These are phyloP conservation scores for Pythium rhizo-oryzae DNA, from an alignment of 352 stramenopile genomes.

Conservation along the genomic window DNA sequence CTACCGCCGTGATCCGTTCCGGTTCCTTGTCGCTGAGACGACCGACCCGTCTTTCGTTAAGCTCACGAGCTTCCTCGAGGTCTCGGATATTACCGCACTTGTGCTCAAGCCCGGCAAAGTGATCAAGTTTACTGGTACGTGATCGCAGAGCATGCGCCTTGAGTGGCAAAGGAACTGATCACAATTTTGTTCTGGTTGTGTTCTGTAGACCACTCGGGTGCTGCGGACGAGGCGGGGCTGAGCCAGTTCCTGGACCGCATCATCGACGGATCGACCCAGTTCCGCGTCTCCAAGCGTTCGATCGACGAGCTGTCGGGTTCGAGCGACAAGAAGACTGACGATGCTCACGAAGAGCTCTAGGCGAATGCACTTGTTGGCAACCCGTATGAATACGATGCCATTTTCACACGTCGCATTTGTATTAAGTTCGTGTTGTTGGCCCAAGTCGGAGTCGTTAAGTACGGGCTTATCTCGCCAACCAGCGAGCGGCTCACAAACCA, in stretches of 20 bases:
- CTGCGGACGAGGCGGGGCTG: constrained; percentile 40
- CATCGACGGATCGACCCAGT: constrained; percentile 58
- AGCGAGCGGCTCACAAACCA: constrained; percentile 6
- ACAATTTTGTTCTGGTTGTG: not conserved
- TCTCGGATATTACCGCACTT: constrained; percentile 35
- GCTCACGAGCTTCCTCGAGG: constrained; percentile 42
- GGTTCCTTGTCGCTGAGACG: constrained; percentile 50
- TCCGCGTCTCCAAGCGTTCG: constrained; percentile 35
- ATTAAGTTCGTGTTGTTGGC: constrained; percentile 6
- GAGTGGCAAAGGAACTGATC: not conserved
- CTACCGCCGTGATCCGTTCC: constrained; percentile 78
- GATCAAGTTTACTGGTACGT: constrained; percentile 66
- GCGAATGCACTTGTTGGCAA: not conserved
- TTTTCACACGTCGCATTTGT: constrained; percentile 9
- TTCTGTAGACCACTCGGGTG: constrained; percentile 38
- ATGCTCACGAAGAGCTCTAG: constrained; percentile 29
- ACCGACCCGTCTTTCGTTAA: constrained; percentile 41
- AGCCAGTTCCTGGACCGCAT: constrained; percentile 65
- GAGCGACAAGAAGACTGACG: constrained; percentile 1
- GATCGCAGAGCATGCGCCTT: not conserved
- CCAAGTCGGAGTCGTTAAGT: constrained; percentile 1
- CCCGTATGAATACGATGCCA: not conserved
- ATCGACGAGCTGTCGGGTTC: constrained; percentile 32
- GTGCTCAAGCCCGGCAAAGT: constrained; percentile 65
- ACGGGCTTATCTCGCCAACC: constrained; percentile 21